A percentile compares a stretch with the other conserved stretches of the same genome.
These are phyloP conservation scores for Mycena polygramma DNA, from an alignment of 768 basidiomycete genomes.

Conservation along the genomic window DNA sequence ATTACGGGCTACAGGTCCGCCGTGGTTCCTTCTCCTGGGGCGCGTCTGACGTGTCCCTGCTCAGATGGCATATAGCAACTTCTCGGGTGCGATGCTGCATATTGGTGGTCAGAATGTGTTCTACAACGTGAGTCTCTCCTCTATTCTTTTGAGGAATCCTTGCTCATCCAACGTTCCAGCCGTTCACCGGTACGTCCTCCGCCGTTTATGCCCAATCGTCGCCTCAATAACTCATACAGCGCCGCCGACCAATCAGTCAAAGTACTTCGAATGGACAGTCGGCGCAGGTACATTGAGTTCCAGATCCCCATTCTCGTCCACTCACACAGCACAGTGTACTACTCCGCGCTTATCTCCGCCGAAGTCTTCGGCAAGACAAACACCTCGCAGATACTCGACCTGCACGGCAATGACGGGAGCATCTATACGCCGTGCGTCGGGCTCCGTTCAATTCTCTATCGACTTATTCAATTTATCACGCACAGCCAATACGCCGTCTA, in stretches of 20 bases:
- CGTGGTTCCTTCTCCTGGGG: not conserved
- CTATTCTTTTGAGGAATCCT: not conserved
- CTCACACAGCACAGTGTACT: slow-evolving; percentile 64
- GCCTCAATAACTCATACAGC: slow-evolving; percentile 40
- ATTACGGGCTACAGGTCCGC: slow-evolving; percentile 62
- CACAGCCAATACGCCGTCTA: slow-evolving; percentile 71
- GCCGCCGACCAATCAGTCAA: slow-evolving; percentile 67
- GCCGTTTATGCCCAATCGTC: not conserved
- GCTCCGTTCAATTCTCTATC: too few species aligned
- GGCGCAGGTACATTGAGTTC: slow-evolving; percentile 47
- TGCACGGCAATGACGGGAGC: slow-evolving; percentile 63
- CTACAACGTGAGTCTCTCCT: slow-evolving; percentile 67
- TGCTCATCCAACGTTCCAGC: slow-evolving; percentile 27
- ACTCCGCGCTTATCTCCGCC: slow-evolving; percentile 76
- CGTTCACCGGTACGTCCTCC: slow-evolving; percentile 65
- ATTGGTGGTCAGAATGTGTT: slow-evolving; percentile 76
- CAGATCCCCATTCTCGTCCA: not conserved
- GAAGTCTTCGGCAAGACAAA: slow-evolving; percentile 79
- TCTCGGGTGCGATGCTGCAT: slow-evolving; percentile 66
- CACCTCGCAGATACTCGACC: slow-evolving; percentile 75
- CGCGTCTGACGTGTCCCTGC: not conserved
- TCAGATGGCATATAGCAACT: slow-evolving; percentile 72
- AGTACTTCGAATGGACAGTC: slow-evolving; percentile 77
- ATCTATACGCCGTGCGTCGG: slow-evolving; percentile 65
- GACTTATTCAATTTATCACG: not conserved